Percentiles rank a stretch among this genome's conserved stretches.
phyloP scores from a whole-genome alignment of 176 grass and related monocot genomes.

The Triticum urartu region DNA sequence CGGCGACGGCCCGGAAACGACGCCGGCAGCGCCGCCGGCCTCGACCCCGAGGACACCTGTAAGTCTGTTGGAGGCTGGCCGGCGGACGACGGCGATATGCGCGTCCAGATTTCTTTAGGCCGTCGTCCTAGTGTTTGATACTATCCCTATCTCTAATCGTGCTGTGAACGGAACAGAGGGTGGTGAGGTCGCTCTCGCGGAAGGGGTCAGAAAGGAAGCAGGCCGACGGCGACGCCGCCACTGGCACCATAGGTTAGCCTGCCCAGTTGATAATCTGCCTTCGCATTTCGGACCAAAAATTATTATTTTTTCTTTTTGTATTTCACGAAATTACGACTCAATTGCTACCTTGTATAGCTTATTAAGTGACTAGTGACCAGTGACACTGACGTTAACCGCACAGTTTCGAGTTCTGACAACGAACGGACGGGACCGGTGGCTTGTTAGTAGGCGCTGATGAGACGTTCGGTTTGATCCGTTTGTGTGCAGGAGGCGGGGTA shows the following conservation, averaged over 20 bases:
- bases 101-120: not conserved
- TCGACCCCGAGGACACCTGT: constrained; percentile 38
- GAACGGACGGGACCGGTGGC: not conserved
- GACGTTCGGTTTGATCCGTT: not conserved
- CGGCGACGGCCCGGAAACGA: constrained; percentile 20
- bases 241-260: constrained; percentile 45
- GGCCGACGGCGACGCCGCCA: constrained; percentile 48
- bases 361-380: not conserved
- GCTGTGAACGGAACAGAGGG: constrained; percentile 41
- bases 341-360: not conserved
- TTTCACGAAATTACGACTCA: not conserved
- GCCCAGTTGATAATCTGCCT: not conserved
- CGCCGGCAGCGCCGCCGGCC: not conserved
- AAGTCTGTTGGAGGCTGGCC: not conserved
- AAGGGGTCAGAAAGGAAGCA: constrained; percentile 63
- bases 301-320: not conserved
- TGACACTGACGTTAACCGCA: not conserved
- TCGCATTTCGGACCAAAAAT: not conserved
- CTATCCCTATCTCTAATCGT: not conserved
- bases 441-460: no score
- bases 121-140: constrained; percentile 19
- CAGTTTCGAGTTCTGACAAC: not conserved
- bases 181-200: constrained; percentile 61
- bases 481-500: constrained; percentile 3
- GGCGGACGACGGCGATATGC: not conserved